Conservation (phyloP, 176 grass and related monocot genomes). For the Avena eriantha region DNA sequence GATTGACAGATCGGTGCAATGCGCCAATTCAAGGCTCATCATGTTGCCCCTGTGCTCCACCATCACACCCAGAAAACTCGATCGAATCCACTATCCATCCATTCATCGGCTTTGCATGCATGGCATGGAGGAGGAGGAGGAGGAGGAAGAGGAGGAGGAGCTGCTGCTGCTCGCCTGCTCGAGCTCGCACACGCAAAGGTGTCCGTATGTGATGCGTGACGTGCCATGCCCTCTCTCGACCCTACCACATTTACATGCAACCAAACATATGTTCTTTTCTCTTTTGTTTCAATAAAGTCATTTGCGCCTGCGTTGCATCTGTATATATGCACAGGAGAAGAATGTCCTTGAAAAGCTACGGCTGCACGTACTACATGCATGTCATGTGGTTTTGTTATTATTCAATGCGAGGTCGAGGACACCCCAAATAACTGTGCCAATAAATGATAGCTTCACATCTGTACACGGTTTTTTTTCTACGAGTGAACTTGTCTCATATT, state of each 20-base stretch:
- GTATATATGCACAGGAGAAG: neutral
- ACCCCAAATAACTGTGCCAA: too few relatives aligned
- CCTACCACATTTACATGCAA: neutral
- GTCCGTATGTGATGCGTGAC: neutral
- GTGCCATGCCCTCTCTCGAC: neutral
- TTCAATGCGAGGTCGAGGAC: too few relatives aligned
- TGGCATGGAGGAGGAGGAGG: neutral
- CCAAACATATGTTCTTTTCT: neutral
- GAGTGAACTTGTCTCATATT: too few relatives aligned
- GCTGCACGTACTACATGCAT: too few relatives aligned
- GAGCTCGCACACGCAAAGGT: neutral
- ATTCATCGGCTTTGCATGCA: neutral
- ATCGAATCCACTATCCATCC: neutral
- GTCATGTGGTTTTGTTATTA: too few relatives aligned
- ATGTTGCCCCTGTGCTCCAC: neutral
- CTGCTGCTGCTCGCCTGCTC: neutral
- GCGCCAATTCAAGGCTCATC: conserved; percentile 45
- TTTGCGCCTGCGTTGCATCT: neutral
- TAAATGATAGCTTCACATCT: too few relatives aligned
- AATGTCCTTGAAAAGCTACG: neutral
- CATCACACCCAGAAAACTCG: neutral
- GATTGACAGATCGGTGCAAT: conserved; percentile 1
- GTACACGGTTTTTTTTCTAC: too few relatives aligned
- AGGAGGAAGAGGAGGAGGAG: too few relatives aligned
- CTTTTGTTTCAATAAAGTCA: neutral